These are phyloP conservation scores for Rhodamnia rubescens DNA, from an alignment of 345 rosid species.

Conservation along the genomic window DNA sequence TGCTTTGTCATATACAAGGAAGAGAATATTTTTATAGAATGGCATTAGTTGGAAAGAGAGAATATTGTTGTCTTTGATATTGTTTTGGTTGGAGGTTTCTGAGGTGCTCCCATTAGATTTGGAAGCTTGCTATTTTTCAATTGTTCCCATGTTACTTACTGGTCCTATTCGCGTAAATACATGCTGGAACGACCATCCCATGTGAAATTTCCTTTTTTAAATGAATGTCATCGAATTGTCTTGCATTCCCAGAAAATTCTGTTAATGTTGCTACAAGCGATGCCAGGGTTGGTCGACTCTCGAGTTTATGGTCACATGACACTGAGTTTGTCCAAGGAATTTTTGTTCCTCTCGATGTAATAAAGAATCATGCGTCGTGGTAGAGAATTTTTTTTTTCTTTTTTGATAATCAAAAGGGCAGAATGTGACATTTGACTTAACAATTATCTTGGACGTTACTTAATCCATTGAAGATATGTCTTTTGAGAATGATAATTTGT, in stretches of 20 bases:
- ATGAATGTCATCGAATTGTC: not conserved
- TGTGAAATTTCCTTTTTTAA: not conserved
- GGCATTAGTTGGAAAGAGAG: not conserved
- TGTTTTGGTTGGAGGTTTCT: not conserved
- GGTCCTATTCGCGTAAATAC: not conserved
- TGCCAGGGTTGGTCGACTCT: not conserved
- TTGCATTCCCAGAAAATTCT: not conserved
- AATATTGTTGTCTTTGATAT: not conserved
- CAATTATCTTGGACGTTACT: not conserved
- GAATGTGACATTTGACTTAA: not conserved
- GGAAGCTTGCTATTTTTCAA: not conserved
- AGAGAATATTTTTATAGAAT: not conserved
- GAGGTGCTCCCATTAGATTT: not conserved
- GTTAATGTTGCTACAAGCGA: not conserved
- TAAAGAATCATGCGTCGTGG: not conserved
- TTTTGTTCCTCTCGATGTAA: not conserved
- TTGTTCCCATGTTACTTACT: not conserved
- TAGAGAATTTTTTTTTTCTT: not conserved
- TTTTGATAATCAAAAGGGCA: not conserved
- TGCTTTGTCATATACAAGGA: not conserved
- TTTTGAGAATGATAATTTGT: not conserved
- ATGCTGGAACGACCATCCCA: not conserved
- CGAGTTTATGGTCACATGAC: not conserved
- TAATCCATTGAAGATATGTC: not conserved
- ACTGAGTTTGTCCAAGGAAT: not conserved